phyloP scores from a whole-genome alignment of 225 moss, liverwort and hornwort species.

The Ulota crispa region DNA sequence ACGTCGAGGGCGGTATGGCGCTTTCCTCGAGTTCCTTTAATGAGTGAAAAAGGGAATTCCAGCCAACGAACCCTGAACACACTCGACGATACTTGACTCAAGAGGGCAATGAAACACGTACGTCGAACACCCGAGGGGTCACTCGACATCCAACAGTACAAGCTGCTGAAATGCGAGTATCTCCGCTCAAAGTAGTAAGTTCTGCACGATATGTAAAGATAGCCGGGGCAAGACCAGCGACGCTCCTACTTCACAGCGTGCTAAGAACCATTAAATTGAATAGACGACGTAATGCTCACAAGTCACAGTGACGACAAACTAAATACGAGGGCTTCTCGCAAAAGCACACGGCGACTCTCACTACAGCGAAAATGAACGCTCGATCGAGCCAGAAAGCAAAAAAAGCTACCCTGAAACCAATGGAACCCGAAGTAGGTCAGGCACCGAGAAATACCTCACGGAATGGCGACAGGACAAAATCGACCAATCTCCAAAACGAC shows the following conservation, averaged over 20 bases:
- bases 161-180: constrained; percentile 4
- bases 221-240: background rate
- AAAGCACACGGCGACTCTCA: background rate
- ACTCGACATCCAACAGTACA: background rate
- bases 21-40: background rate
- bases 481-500: background rate
- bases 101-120: background rate
- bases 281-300: background rate
- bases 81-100: background rate
- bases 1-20: background rate
- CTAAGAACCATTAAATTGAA: background rate
- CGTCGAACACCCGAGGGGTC: background rate
- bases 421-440: background rate
- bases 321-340: background rate
- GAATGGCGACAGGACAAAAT: background rate
- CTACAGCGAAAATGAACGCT: background rate
- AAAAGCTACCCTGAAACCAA: background rate
- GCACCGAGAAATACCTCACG: background rate
- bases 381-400: constrained; percentile 20
- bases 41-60: background rate
- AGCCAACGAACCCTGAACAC: background rate
- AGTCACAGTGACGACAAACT: background rate
- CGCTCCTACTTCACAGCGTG: background rate
- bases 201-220: background rate
- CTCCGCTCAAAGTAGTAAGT: background rate